Conservation (phyloP, 345 rosid genomes). For the Salix purpurea region DNA sequence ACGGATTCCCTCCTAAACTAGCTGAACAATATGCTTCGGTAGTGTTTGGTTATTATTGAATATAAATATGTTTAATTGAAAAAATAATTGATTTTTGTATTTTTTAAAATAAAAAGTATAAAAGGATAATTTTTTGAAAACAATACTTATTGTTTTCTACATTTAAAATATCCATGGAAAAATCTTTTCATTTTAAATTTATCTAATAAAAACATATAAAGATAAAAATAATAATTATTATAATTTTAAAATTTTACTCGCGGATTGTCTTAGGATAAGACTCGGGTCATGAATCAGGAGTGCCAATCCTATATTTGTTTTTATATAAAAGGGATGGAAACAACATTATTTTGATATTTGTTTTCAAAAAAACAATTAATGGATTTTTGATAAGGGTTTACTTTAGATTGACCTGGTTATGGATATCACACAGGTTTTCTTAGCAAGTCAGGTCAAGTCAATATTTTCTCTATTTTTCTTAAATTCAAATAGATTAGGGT, state of each 20-base stretch:
- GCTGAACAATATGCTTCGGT: not conserved
- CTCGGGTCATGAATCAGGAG: rapidly evolving
- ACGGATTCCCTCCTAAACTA: not conserved
- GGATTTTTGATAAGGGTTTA: not conserved
- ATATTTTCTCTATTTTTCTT: too few relatives aligned
- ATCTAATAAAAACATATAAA: rapidly evolving
- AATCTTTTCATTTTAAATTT: not conserved
- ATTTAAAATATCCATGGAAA: not conserved
- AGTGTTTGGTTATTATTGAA: too few relatives aligned
- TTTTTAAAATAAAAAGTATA: not conserved
- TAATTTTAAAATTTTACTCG: not conserved
- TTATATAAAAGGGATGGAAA: not conserved
- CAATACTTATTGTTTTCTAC: not conserved
- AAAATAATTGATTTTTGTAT: not conserved
- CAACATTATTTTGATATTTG: not conserved
- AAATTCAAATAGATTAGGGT: too few relatives aligned
- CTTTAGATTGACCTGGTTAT: rapidly evolving
- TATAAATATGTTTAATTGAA: not conserved
- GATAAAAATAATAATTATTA: not conserved
- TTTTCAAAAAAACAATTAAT: not conserved
- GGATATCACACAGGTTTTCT: too few relatives aligned
- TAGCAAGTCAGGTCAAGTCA: too few relatives aligned
- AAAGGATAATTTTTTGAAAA: not conserved
- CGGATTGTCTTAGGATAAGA: rapidly evolving
- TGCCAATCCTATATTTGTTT: too few relatives aligned